A percentile compares a stretch with the other conserved stretches of the same genome.
Conservation (phyloP, 2,329 filamentous ascomycete genomes). For the Fusarium sp. region DNA sequence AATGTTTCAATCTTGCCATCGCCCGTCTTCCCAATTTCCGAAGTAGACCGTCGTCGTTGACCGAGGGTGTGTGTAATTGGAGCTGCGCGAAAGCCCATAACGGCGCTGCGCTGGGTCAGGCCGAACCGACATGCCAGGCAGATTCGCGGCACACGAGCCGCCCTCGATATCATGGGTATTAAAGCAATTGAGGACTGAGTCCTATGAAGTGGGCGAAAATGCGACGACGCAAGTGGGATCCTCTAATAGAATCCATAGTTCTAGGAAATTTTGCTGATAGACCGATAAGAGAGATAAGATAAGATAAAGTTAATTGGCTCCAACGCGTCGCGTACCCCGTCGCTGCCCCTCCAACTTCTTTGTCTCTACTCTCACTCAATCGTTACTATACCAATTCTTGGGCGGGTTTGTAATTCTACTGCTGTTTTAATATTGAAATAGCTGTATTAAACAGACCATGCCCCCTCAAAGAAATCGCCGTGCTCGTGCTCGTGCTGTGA, state of each 20-base stretch:
- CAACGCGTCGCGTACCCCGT: conserved; percentile 38
- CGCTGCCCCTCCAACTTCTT: conserved; percentile 20
- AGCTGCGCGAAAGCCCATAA: conserved; percentile 18
- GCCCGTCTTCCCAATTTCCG: conserved; percentile 35
- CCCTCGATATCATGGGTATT: conserved; percentile 53
- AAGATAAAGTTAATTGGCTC: conserved; percentile 34
- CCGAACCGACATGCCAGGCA: conserved; percentile 51
- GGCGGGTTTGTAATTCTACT: background rate
- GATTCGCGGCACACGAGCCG: conserved; percentile 48
- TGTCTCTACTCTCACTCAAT: background rate
- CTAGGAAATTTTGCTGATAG: conserved; percentile 45
- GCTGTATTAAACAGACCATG: conserved; percentile 42
- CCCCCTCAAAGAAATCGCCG: conserved; percentile 50
- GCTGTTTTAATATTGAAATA: background rate
- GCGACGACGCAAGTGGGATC: conserved; percentile 7
- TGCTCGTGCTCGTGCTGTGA: conserved; percentile 49
- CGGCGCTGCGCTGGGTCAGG: conserved; percentile 41
- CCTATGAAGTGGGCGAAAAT: conserved; percentile 21
- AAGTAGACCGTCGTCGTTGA: conserved; percentile 40
- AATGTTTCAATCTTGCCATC: conserved; percentile 45
- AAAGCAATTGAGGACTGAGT: conserved; percentile 15
- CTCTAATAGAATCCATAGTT: conserved; percentile 1
- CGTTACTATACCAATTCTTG: background rate
- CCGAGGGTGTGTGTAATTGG: conserved; percentile 18
- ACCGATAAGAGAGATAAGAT: conserved; percentile 44